A percentile compares a stretch with the other conserved stretches of the same genome.
Conservation (phyloP, 345 rosid genomes). For the Salix brachista region DNA sequence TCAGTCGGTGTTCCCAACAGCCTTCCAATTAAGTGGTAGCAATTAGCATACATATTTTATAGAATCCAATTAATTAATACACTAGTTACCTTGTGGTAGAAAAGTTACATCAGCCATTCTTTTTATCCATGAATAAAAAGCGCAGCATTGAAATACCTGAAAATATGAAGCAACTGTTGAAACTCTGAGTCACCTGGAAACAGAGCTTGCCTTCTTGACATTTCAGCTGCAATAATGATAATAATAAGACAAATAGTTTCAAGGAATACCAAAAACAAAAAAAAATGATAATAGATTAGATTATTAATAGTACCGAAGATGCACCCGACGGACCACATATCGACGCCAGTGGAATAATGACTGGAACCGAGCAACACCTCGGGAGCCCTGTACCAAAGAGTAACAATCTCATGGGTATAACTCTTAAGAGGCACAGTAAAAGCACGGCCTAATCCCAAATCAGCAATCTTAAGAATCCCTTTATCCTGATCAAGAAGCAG, state of each 20-base stretch:
- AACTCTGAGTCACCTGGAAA: slow-evolving; percentile 95
- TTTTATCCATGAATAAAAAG: background rate
- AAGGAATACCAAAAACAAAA: background rate
- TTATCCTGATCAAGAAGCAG: slow-evolving; percentile 77
- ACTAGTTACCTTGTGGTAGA: background rate
- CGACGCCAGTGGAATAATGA: slow-evolving; percentile 83
- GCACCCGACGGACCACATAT: slow-evolving; percentile 98
- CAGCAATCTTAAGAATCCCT: slow-evolving; percentile 83
- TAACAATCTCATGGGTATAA: slow-evolving; percentile 88
- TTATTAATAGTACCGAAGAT: slow-evolving; percentile 52
- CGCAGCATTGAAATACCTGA: slow-evolving; percentile 43
- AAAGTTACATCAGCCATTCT: background rate
- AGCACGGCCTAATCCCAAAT: slow-evolving; percentile 84
- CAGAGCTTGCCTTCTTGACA: slow-evolving; percentile 85
- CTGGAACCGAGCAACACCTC: slow-evolving; percentile 86
- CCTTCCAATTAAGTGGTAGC: slow-evolving; percentile 29
- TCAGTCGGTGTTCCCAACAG: slow-evolving; percentile 88
- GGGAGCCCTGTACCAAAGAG: slow-evolving; percentile 95
- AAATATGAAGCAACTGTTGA: slow-evolving; percentile 92
- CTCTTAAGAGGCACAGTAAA: slow-evolving; percentile 91
- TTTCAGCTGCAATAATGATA: slow-evolving; percentile 46
- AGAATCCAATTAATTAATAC: background rate
- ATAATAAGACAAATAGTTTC: background rate
- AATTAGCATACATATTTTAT: background rate
- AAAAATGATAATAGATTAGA: background rate